A percentile compares a stretch with the other conserved stretches of the same genome.
Conservation (phyloP, 768 basidiomycete genomes). For the Arthromyces matolae region DNA sequence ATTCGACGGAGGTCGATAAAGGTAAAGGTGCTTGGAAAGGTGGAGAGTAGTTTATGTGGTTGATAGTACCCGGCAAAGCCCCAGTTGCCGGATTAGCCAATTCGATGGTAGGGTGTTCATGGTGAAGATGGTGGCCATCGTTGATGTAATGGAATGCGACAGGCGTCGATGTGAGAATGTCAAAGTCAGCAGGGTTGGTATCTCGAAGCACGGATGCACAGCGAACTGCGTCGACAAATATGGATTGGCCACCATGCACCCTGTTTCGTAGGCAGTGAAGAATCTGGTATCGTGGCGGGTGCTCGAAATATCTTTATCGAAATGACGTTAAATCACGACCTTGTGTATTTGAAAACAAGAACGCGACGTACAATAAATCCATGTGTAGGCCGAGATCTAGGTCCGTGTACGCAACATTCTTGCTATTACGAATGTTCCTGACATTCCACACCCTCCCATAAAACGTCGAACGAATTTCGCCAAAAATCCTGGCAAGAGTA, state of each 20-base stretch:
- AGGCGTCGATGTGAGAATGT: constrained; percentile 52
- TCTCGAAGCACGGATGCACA: constrained; percentile 54
- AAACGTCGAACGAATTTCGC: constrained; percentile 80
- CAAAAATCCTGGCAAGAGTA: constrained; percentile 62
- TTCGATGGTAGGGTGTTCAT: constrained; percentile 73
- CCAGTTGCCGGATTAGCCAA: constrained; percentile 31
- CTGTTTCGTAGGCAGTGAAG: constrained; percentile 87
- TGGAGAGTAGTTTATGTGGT: constrained; percentile 86
- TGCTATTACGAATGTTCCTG: constrained; percentile 63
- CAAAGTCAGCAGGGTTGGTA: constrained; percentile 48
- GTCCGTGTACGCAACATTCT: constrained; percentile 94
- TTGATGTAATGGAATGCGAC: constrained; percentile 93
- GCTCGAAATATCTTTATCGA: constrained; percentile 72
- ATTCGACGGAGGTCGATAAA: constrained; percentile 45
- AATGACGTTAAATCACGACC: background rate
- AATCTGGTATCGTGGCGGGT: constrained; percentile 89
- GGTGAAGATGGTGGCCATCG: constrained; percentile 78
- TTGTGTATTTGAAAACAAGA: background rate
- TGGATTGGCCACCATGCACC: constrained; percentile 77
- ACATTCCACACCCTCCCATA: constrained; percentile 93
- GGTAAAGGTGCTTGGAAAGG: constrained; percentile 88
- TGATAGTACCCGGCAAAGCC: constrained; percentile 33
- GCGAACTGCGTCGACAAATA: constrained; percentile 80
- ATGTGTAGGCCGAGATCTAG: constrained; percentile 85
- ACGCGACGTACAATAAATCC: constrained; percentile 75